Evolutionary conservation across 805 yeast species (phyloP), one percentile per base, ranked within the genome.

Genomic region (Wickerhamiella dianesei): DNA sequence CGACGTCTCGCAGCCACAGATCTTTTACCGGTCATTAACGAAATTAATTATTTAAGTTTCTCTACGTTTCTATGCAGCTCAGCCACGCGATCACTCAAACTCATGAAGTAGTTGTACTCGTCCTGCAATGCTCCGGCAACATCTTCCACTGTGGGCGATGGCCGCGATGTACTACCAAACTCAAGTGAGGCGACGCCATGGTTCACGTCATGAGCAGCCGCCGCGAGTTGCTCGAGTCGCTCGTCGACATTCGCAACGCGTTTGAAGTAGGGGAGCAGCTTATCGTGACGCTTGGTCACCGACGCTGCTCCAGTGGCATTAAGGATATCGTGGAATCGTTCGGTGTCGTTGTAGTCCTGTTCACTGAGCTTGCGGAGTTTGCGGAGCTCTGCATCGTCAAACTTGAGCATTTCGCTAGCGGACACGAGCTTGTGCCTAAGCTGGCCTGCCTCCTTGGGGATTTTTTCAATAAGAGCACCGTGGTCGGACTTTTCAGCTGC

Each of bases 101-200:
- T 82, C 76, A 81, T 78, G 59, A 80, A 81, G 48, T 82, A 69
- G 43, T 67, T 65, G 58, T 80, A 79, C 63, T 81, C 87, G 51
- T 74, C 77, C 53, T 73, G 75, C 44, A 66, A 48, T 6, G 66
- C 53, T 32, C 43, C 45, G 45, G 46, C 41, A 51, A 75, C 69
- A 25, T 40, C 45, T 9, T 40, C 14, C 8, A 58, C 53, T 3
- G 44, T 36, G 2, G 56, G 56, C n/a, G 50, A 45, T 2, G 52
- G 46, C 1, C 41, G 46, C 6, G 50, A 20, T 6, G 56, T 52
- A 40, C 50, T 50, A 18, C 54, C 56, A 40, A 46, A 53, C 48
- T 64, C 66, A 17, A 60, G 55, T 3, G 63, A 55, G n/a, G 55
- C 53, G 16, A 64, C 59, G 1, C 60, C 64, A 14, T 56, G 55